A percentile compares a stretch with the other conserved stretches of the same genome.
These are phyloP conservation scores for Phlyctochytrium planicorne DNA, from an alignment of 192 early-diverging fungal genomes.

Conservation along the genomic window DNA sequence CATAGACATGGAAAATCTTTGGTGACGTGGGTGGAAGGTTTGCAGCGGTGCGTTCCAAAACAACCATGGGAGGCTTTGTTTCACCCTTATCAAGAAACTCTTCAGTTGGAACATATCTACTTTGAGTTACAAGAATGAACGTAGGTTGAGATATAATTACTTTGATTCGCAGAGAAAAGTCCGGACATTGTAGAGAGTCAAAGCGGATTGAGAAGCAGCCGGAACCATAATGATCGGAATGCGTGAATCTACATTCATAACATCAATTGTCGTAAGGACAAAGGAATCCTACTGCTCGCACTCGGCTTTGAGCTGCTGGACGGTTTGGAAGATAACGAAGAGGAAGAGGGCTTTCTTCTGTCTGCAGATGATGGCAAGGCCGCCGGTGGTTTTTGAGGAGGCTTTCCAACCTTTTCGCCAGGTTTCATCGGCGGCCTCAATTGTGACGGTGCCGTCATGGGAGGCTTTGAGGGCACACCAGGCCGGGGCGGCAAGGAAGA, in stretches of 20 bases:
- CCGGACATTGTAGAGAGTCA: constrained; percentile 89
- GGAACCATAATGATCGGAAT: constrained; percentile 95
- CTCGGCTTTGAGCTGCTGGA: not conserved
- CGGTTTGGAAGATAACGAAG: not conserved
- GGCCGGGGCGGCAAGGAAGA: not conserved
- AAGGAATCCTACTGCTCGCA: not conserved
- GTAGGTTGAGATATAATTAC: constrained; percentile 36
- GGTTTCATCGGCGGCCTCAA: too few relatives aligned
- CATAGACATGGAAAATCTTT: constrained; percentile 75
- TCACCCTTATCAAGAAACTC: constrained; percentile 61
- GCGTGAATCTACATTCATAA: constrained; percentile 18
- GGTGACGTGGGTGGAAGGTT: constrained; percentile 51
- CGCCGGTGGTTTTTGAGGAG: not conserved
- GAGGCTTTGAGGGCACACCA: not conserved
- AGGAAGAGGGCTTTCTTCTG: not conserved
- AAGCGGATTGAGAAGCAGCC: constrained; percentile 72
- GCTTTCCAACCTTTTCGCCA: too few relatives aligned
- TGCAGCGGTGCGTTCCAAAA: constrained; percentile 52
- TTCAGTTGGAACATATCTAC: constrained; percentile 29
- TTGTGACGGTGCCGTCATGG: not conserved
- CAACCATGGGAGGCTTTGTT: constrained; percentile 64
- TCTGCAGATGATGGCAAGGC: not conserved
- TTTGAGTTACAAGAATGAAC: not conserved
- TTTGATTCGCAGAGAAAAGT: constrained; percentile 74
- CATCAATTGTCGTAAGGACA: not conserved